Evolutionary conservation across 192 early-diverging fungal genomes (phyloP).

Genomic region (Rhizophlyctis rosea): DNA sequence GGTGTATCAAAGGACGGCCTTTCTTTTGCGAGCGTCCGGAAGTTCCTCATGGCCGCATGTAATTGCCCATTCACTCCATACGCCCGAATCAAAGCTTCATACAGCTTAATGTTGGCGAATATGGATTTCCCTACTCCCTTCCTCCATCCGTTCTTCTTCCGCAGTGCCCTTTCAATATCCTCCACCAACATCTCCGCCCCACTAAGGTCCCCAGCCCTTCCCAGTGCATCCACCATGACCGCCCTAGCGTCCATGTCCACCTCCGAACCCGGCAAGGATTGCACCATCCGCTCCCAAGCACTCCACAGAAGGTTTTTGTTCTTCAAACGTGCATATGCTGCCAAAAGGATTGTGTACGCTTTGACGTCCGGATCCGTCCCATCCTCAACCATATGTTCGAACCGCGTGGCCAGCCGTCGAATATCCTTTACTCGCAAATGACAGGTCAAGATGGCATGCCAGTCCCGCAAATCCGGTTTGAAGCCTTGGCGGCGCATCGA

Average conservation of each 20-base stretch:
- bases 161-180: not conserved
- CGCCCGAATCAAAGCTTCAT: conserved; percentile 26
- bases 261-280: conserved; percentile 10
- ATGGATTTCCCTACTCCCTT: conserved; percentile 3
- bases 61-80: conserved; percentile 11
- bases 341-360: conserved; percentile 22
- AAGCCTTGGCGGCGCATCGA: conserved; percentile 7
- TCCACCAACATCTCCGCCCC: conserved; percentile 8
- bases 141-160: not conserved
- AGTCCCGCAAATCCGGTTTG: conserved; percentile 21
- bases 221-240: conserved; percentile 25
- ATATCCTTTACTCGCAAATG: conserved; percentile 17
- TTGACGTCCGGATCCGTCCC: conserved; percentile 18
- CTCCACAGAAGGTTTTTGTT: conserved; percentile 1
- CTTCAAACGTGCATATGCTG: conserved; percentile 10
- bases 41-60: conserved; percentile 12
- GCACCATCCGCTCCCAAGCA: conserved; percentile 9
- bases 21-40: not conserved
- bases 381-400: conserved; percentile 8
- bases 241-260: conserved; percentile 30
- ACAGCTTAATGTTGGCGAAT: not conserved
- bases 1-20: not conserved
- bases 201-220: conserved; percentile 2
- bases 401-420: not conserved
- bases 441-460: conserved; percentile 19